phyloP scores from a whole-genome alignment of 2,329 filamentous ascomycete species.

The Colletotrichum tabaci region DNA sequence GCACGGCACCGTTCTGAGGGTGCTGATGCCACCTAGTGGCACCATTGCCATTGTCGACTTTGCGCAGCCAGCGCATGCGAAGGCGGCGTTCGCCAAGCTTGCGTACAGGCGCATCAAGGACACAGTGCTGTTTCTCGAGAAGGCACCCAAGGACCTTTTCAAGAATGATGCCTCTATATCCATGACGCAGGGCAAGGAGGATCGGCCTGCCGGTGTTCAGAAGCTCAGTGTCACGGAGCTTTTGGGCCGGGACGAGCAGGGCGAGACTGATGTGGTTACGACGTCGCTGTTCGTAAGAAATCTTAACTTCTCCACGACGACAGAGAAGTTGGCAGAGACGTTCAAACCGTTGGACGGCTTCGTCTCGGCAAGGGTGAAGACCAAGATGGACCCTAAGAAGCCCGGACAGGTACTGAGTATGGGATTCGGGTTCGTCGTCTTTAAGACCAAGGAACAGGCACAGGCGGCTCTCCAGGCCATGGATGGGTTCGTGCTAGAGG shows the following conservation, averaged over 20 bases:
- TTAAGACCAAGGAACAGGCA: conserved; percentile 82
- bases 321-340: conserved; percentile 79
- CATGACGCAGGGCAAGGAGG: conserved; percentile 49
- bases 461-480: conserved; percentile 86
- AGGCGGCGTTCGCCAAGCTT: conserved; percentile 85
- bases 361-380: conserved; percentile 90
- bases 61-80: conserved; percentile 82
- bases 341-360: conserved; percentile 91
- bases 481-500: conserved; percentile 90
- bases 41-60: conserved; percentile 97
- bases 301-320: conserved; percentile 91
- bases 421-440: conserved; percentile 97
- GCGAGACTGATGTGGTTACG: conserved; percentile 73
- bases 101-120: conserved; percentile 94
- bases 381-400: conserved; percentile 92
- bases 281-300: conserved; percentile 95
- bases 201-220: conserved; percentile 61
- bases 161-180: conserved; percentile 46
- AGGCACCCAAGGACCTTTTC: conserved; percentile 89
- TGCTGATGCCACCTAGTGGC: conserved; percentile 92
- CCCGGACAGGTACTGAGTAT: conserved; percentile 91
- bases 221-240: conserved; percentile 80
- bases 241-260: conserved; percentile 69
- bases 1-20: conserved; percentile 83
- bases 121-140: conserved; percentile 92